A percentile compares a stretch with the other conserved stretches of the same genome.
These are phyloP conservation scores for Lagenaria siceraria DNA, from an alignment of 306 rosid species.

Conservation along the genomic window DNA sequence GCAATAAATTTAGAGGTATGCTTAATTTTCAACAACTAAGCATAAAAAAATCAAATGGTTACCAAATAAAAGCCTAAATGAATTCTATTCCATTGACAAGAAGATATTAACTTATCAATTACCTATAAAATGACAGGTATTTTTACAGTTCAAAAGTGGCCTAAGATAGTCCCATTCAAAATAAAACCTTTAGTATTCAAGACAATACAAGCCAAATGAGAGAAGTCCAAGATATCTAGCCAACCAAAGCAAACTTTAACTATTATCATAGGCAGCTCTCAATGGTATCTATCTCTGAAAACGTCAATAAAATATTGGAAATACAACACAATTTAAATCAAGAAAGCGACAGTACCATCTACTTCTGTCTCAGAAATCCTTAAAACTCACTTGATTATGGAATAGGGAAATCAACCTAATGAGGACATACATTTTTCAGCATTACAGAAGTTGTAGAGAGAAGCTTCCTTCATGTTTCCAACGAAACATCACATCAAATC, in stretches of 20 bases:
- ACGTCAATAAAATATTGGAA: neutral
- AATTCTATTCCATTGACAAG: no score
- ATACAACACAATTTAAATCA: neutral
- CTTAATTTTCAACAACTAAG: no score
- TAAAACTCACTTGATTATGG: neutral
- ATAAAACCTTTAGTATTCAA: neutral
- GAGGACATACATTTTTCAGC: neutral
- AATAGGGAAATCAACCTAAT: neutral
- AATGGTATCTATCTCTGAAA: neutral
- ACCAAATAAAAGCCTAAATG: no score
- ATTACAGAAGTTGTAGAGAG: neutral
- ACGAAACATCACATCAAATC: slow-evolving; percentile 12
- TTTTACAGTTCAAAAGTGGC: no score
- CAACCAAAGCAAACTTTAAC: neutral
- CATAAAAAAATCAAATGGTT: no score
- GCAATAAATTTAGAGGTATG: no score
- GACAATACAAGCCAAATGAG: neutral
- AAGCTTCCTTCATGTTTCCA: slow-evolving; percentile 10
- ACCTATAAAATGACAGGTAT: no score
- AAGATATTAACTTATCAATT: no score
- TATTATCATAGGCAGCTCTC: neutral
- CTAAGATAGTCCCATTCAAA: neutral
- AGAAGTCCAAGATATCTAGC: neutral
- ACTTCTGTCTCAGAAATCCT: neutral
- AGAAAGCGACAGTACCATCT: neutral